Conservation (phyloP, 2,329 filamentous ascomycete species). For the Sclerotinia nivalis region DNA sequence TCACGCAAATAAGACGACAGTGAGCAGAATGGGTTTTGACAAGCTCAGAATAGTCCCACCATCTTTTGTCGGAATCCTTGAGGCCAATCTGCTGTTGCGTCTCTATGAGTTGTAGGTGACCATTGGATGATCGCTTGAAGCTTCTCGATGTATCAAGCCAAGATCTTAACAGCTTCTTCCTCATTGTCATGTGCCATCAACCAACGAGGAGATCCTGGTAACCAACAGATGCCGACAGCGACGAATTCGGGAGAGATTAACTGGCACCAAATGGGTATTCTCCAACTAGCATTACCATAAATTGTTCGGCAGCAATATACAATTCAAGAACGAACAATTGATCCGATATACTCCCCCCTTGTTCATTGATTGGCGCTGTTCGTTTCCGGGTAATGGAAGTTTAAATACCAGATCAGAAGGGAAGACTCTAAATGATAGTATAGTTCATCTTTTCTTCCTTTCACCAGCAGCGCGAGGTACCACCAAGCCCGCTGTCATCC, state of each 20-base stretch:
- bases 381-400: background rate
- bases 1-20: constrained; percentile 38
- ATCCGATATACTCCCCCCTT: constrained; percentile 39
- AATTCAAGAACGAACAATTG: constrained; percentile 36
- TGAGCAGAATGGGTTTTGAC: constrained; percentile 36
- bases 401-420: background rate
- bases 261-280: constrained; percentile 43
- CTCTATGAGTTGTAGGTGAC: constrained; percentile 37
- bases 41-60: constrained; percentile 40
- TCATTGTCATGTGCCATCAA: constrained; percentile 56
- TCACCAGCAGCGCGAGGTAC: background rate
- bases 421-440: too few species aligned
- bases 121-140: constrained; percentile 36
- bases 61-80: constrained; percentile 38
- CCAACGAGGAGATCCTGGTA: constrained; percentile 60
- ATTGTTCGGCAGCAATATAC: constrained; percentile 27
- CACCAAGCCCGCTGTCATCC: background rate
- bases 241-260: constrained; percentile 33
- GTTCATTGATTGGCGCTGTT: background rate
- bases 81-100: constrained; percentile 36
- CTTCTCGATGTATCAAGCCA: constrained; percentile 58
- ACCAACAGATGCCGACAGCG: constrained; percentile 46
- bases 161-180: constrained; percentile 55
- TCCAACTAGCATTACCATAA: constrained; percentile 33
- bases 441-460: background rate